phyloP scores from a whole-genome alignment of 2,329 filamentous ascomycete species.

The Diplodia scrobiculata region DNA sequence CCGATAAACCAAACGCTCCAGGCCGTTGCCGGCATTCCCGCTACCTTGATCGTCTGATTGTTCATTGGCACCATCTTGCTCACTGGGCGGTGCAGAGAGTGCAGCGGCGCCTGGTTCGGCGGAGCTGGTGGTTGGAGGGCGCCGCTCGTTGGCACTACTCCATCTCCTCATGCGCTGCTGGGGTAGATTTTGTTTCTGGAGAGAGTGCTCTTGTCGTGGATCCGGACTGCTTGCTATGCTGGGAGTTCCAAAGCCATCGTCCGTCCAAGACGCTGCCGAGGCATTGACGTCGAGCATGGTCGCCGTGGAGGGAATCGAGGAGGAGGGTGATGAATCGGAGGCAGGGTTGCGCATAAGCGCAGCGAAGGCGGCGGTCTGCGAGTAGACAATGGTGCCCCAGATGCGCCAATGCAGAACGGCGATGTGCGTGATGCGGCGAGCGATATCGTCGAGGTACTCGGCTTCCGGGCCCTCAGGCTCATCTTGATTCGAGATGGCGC shows the following conservation, averaged over 20 bases:
- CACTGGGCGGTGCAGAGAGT: slow-evolving; percentile 5
- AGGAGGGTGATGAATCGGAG: background rate
- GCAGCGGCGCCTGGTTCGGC: slow-evolving; percentile 4
- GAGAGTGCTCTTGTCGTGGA: slow-evolving; percentile 10
- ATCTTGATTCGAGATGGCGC: background rate
- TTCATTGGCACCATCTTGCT: background rate
- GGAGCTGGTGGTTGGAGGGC: slow-evolving; percentile 10
- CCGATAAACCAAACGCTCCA: slow-evolving; percentile 24
- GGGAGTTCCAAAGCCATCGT: slow-evolving; percentile 11
- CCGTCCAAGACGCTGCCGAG: slow-evolving; percentile 18
- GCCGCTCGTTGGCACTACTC: slow-evolving; percentile 25
- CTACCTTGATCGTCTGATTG: slow-evolving; percentile 2
- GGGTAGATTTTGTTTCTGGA: background rate
- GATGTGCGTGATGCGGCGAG: slow-evolving; percentile 78
- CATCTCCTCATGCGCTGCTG: slow-evolving; percentile 15
- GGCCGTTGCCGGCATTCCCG: background rate
- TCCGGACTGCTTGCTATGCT: slow-evolving; percentile 1
- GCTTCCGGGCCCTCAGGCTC: slow-evolving; percentile 28
- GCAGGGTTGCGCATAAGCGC: slow-evolving; percentile 22
- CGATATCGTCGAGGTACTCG: slow-evolving; percentile 63
- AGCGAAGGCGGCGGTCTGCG: slow-evolving; percentile 30
- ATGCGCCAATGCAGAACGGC: slow-evolving; percentile 87
- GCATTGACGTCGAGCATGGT: slow-evolving; percentile 1
- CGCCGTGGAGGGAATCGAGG: background rate
- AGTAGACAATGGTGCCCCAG: slow-evolving; percentile 76